Evolutionary conservation across 169 alveolate species (phyloP).

Genomic region (Plasmodium adleri): DNA sequence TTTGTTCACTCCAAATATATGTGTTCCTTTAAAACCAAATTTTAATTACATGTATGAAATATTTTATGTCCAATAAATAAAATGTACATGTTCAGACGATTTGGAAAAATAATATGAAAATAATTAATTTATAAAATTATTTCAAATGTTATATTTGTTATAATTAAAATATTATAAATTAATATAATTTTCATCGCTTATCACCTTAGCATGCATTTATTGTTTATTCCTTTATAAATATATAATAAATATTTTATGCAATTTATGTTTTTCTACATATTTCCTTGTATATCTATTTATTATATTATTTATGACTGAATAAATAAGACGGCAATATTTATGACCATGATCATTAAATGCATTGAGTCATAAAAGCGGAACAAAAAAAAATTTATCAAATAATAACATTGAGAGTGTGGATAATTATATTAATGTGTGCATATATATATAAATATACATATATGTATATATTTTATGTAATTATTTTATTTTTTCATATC

Average conservation of each 20-base stretch:
- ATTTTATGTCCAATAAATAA: neutral
- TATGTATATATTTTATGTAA: neutral
- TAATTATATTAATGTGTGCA: neutral
- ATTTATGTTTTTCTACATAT: neutral
- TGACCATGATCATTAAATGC: conserved; percentile 68
- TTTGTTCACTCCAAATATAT: too few relatives aligned
- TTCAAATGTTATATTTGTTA: conserved; percentile 32
- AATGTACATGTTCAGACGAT: conserved; percentile 66
- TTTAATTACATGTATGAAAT: conserved; percentile 55
- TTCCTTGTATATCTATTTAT: neutral
- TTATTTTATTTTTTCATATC: neutral
- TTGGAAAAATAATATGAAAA: conserved; percentile 20
- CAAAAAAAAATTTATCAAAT: neutral
- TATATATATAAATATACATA: neutral
- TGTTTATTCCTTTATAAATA: conserved; percentile 25
- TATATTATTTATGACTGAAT: conserved; percentile 16
- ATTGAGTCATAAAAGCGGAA: conserved; percentile 74
- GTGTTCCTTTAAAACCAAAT: conserved; percentile 12
- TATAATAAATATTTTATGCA: conserved; percentile 5
- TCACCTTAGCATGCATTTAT: conserved; percentile 76
- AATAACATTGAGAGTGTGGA: neutral
- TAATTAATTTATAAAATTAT: conserved; percentile 15
- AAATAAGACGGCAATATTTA: conserved; percentile 50
- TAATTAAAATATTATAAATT: conserved; percentile 5
- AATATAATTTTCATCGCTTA: conserved; percentile 37